Conservation (phyloP, 1,139 yeast species). For the Kodamaea plutei region DNA sequence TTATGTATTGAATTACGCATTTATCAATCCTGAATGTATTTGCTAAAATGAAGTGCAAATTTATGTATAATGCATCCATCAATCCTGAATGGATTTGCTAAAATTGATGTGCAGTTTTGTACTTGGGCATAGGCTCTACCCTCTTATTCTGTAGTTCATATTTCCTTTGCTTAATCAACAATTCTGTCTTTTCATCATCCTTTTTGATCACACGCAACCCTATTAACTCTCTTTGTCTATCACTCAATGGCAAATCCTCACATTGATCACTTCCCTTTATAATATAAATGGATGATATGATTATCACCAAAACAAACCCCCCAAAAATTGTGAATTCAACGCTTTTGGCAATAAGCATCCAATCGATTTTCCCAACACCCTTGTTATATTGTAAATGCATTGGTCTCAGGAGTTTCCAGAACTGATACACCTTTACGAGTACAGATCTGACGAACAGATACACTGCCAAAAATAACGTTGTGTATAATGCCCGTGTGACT, state of each 20-base stretch:
- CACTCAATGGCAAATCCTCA: conserved; percentile 37
- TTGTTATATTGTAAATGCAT: too few relatives aligned
- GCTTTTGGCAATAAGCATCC: conserved; percentile 3
- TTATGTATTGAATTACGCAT: too few relatives aligned
- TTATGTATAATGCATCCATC: too few relatives aligned
- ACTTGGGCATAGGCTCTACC: conserved; percentile 4
- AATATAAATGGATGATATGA: conserved; percentile 18
- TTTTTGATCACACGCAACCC: conserved; percentile 22
- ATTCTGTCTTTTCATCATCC: conserved; percentile 11
- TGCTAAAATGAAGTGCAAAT: too few relatives aligned
- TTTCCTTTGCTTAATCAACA: conserved; percentile 11
- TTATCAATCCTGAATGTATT: too few relatives aligned
- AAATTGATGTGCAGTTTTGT: too few relatives aligned
- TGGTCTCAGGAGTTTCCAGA: conserved; percentile 1
- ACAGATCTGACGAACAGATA: conserved; percentile 3
- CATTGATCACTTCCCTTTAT: conserved; percentile 38
- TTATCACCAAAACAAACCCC: conserved; percentile 11
- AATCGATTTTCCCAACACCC: too few relatives aligned
- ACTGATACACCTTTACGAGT: neutral
- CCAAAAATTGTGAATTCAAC: conserved; percentile 10
- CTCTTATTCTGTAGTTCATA: conserved; percentile 6
- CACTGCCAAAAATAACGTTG: conserved; percentile 1
- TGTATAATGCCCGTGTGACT: conserved; percentile 13
- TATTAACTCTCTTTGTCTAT: conserved; percentile 32
- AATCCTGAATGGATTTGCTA: too few relatives aligned